Evolutionary conservation across 2,329 filamentous ascomycete species (phyloP), one percentile per base, ranked within the genome.

Genomic region (Aspergillus pseudoglaucus): DNA sequence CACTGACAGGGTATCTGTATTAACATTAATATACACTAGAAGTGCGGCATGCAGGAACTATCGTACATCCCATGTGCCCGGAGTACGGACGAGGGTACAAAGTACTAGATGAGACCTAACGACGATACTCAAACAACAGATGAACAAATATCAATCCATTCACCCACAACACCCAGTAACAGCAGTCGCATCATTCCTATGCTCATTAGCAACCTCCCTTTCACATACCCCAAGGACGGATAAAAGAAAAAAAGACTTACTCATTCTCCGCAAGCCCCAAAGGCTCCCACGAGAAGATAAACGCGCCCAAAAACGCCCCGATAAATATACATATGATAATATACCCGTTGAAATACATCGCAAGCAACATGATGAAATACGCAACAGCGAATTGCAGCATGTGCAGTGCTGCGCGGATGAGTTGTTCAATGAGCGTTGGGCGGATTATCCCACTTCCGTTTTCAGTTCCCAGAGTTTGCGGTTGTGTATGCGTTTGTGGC

Each of bases 311-410:
- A 54, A 81, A 88, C 0, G 85, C 81, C 1, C 88, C 88, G 47
- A 91, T 78, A 53, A 91, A 80, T 64, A 93, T 88, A 56, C 82
- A 88, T 50, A 91, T 84, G 64, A 93, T 87, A 53, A 93, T 77
- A 67, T 88, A 93, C 8, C 83, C 78, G 49, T 83, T 83, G 65
- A 76, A 83, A 53, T 82, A 82, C 80, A 83, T 83, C 17, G 79
- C 77, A 22, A 83, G 61, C 47, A 76, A 69, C 88, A 93, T 91
- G 59, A 91, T 67, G 56, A 91, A 82, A 64, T 91, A 93, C 2
- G 85, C 87, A 1, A 89, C 77, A 0, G 81, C 82, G 59, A 91
- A 88, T 55, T 87, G 85, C 3, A 81, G 47, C 69, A 83, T 82
- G 57, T 90, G 85, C 17, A 91, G 64, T 3, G 83, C 53, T 0